Percentiles rank a stretch among this genome's conserved stretches.
phyloP scores from a whole-genome alignment of 1,284 basidiomycete genomes.

The Neonothopanus nambi region DNA sequence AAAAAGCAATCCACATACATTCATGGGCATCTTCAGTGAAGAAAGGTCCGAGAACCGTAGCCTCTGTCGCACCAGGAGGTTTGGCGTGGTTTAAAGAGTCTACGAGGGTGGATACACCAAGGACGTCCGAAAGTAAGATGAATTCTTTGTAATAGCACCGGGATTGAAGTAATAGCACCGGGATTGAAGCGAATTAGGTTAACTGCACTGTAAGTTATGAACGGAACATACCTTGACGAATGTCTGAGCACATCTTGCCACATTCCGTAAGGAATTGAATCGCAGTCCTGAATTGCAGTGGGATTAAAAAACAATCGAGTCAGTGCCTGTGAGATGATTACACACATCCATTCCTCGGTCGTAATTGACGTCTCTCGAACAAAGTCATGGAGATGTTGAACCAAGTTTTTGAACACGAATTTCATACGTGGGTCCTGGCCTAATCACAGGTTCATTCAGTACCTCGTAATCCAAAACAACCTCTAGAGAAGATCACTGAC shows the following conservation, averaged over 20 bases:
- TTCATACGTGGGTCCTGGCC: constrained; percentile 42
- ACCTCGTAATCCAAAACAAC: neutral
- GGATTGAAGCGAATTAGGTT: too few species aligned
- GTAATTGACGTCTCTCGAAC: constrained; percentile 73
- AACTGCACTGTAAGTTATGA: too few species aligned
- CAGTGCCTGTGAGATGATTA: neutral
- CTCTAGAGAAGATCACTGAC: constrained; percentile 24
- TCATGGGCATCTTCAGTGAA: constrained; percentile 80
- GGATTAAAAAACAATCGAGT: too few species aligned
- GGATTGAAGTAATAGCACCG: neutral
- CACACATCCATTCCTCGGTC: constrained; percentile 81
- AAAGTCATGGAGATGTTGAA: constrained; percentile 72
- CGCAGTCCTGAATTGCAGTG: constrained; percentile 41
- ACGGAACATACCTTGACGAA: constrained; percentile 55
- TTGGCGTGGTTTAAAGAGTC: constrained; percentile 78
- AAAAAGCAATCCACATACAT: constrained; percentile 51
- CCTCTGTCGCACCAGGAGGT: constrained; percentile 65
- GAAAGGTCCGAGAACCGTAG: constrained; percentile 84
- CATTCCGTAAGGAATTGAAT: constrained; percentile 76
- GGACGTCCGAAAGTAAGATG: constrained; percentile 77
- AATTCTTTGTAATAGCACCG: too few species aligned
- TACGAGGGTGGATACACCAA: constrained; percentile 80
- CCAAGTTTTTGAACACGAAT: constrained; percentile 41
- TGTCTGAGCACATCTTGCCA: constrained; percentile 70
- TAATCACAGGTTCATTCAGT: constrained; percentile 13